These are phyloP conservation scores for Pichia insulana DNA, from an alignment of 805 yeast species.

Conservation along the genomic window DNA sequence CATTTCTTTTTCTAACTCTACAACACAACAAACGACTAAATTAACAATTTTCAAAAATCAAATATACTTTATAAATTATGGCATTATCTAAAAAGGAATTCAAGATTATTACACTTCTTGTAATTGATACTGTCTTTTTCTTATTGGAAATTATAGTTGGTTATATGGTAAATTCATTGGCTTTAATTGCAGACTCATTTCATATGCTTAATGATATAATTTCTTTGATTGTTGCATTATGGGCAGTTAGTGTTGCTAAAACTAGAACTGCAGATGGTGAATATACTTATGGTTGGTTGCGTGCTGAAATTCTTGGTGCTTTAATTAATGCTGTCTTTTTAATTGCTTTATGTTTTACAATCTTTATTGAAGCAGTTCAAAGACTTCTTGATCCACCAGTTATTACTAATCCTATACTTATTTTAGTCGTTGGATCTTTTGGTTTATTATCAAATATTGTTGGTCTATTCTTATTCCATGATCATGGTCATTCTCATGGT, in stretches of 20 bases:
- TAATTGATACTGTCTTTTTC: conserved; percentile 75
- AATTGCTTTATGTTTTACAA: conserved; percentile 86
- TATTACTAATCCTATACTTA: conserved; percentile 74
- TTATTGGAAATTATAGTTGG: conserved; percentile 78
- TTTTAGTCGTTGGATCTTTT: conserved; percentile 70
- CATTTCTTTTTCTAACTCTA: too few species aligned
- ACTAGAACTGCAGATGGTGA: conserved; percentile 73
- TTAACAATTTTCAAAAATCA: too few species aligned
- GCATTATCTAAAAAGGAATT: conserved; percentile 43
- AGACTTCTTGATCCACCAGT: conserved; percentile 75
- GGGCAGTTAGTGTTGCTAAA: conserved; percentile 93
- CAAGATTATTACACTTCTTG: conserved; percentile 63
- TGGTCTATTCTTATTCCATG: conserved; percentile 85
- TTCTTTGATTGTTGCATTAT: conserved; percentile 79
- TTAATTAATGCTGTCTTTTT: conserved; percentile 87
- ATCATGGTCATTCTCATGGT: conserved; percentile 57
- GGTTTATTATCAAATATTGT: conserved; percentile 77
- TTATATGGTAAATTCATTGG: conserved; percentile 87
- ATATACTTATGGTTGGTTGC: conserved; percentile 95
- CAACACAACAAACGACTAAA: too few species aligned
- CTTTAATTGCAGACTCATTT: conserved; percentile 92
- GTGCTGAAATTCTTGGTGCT: conserved; percentile 96
- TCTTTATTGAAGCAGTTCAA: conserved; percentile 86
- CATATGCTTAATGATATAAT: conserved; percentile 96
- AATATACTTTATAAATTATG: conserved; percentile 9